Percentiles rank a stretch among this genome's conserved stretches.
Evolutionary conservation across 2,329 filamentous ascomycete species (phyloP).

Genomic region (Sphaceloma murrayae): DNA sequence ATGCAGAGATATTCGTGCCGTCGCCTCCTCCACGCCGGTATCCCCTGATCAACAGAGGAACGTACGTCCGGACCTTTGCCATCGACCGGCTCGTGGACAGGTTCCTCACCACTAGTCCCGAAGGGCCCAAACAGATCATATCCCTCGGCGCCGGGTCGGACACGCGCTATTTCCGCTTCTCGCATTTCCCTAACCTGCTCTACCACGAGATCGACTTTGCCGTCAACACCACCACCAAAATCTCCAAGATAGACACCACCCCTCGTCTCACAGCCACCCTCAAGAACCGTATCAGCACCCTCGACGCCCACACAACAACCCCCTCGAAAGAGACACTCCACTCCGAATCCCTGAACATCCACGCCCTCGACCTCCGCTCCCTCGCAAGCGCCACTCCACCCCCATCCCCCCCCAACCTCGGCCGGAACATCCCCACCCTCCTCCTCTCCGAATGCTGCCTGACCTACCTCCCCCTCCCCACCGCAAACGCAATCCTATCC

Average conservation of each 20-base stretch:
- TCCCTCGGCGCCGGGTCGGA: constrained; percentile 92
- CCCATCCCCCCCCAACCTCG: constrained; percentile 36
- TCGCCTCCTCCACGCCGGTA: constrained; percentile 53
- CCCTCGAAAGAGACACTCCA: constrained; percentile 35
- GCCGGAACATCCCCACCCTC: constrained; percentile 60
- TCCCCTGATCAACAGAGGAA: constrained; percentile 92
- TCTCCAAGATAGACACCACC: constrained; percentile 33
- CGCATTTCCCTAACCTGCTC: constrained; percentile 46
- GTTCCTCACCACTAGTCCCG: constrained; percentile 50
- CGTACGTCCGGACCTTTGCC: constrained; percentile 79
- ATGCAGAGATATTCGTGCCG: constrained; percentile 59
- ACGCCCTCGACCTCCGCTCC: constrained; percentile 58
- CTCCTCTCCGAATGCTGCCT: constrained; percentile 92
- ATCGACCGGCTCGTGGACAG: constrained; percentile 66
- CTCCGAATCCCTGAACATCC: constrained; percentile 44
- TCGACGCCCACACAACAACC: constrained; percentile 30
- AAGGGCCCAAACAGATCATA: constrained; percentile 61
- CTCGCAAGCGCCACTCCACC: constrained; percentile 24
- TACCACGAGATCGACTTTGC: constrained; percentile 95
- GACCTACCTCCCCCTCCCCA: constrained; percentile 65
- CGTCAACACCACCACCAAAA: constrained; percentile 59
- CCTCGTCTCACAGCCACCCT: constrained; percentile 25
- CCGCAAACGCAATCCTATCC: constrained; percentile 54
- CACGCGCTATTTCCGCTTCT: constrained; percentile 72
- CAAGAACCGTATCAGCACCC: neutral